Percentiles rank a stretch among this genome's conserved stretches.
These are phyloP conservation scores for Phytophthora cryptogea DNA, from an alignment of 352 stramenopile species.

Conservation along the genomic window DNA sequence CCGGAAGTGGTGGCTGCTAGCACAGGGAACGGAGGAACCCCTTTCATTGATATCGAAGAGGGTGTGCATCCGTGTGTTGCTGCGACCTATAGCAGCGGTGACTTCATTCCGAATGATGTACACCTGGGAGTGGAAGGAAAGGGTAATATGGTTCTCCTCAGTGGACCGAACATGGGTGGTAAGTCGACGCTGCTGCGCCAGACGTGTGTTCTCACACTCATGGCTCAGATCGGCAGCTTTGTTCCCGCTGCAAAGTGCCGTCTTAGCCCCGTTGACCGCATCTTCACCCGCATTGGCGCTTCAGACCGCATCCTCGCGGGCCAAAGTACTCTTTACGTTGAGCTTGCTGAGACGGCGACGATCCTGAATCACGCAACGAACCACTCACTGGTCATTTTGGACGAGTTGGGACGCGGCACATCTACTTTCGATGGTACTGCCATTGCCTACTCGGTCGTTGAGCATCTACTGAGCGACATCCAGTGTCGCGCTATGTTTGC, in stretches of 20 bases:
- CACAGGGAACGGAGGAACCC: constrained; percentile 45
- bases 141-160: constrained; percentile 92
- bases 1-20: constrained; percentile 88
- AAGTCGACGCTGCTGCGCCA: constrained; percentile 98
- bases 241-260: constrained; percentile 94
- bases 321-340: constrained; percentile 99
- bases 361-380: constrained; percentile 96
- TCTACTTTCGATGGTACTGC: constrained; percentile 99
- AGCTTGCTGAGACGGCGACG: constrained; percentile 97
- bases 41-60: constrained; percentile 92
- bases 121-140: constrained; percentile 77
- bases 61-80: constrained; percentile 96
- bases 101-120: constrained; percentile 99
- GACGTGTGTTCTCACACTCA: constrained; percentile 97
- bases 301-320: constrained; percentile 97
- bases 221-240: constrained; percentile 99
- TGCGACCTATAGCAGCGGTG: constrained; percentile 65
- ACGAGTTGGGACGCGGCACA: constrained; percentile 98
- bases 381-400: constrained; percentile 97
- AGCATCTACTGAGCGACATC: constrained; percentile 87
- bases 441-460: constrained; percentile 97
- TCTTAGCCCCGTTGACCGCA: constrained; percentile 98
- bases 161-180: constrained; percentile 98
- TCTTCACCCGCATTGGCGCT: constrained; percentile 99
- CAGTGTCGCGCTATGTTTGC: constrained; percentile 98